Evolutionary conservation across 192 early-diverging fungal species (phyloP).

Genomic region (Coemansia asiatica): DNA sequence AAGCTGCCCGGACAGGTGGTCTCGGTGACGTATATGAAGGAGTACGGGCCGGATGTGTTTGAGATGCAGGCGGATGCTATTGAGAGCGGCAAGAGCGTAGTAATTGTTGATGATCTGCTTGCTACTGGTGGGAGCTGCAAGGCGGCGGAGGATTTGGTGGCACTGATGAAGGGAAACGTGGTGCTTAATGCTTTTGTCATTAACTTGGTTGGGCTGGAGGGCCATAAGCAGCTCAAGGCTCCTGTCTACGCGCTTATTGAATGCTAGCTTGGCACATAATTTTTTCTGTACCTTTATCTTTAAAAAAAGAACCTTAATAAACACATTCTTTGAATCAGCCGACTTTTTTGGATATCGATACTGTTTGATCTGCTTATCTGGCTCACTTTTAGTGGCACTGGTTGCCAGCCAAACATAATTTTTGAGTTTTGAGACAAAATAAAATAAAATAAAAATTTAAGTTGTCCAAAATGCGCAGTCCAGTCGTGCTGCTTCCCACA

Average conservation of each 20-base stretch:
- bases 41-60: slow-evolving; percentile 95
- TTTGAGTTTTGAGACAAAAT: no score
- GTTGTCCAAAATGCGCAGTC: background rate
- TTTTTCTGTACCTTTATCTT: no score
- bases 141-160: slow-evolving; percentile 83
- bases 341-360: no score
- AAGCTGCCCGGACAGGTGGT: slow-evolving; percentile 86
- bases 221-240: slow-evolving; percentile 72
- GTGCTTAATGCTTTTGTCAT: slow-evolving; percentile 91
- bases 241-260: slow-evolving; percentile 88
- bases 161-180: slow-evolving; percentile 67
- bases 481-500: background rate
- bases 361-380: no score
- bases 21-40: slow-evolving; percentile 80
- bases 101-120: slow-evolving; percentile 96
- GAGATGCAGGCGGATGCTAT: slow-evolving; percentile 86
- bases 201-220: slow-evolving; percentile 84
- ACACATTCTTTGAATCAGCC: no score
- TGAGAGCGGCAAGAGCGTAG: slow-evolving; percentile 77
- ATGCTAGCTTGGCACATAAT: slow-evolving; percentile 16
- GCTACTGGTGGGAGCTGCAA: slow-evolving; percentile 86
- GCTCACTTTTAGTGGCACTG: no score
- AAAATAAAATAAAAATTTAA: background rate
- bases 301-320: no score
- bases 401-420: background rate